phyloP scores from a whole-genome alignment of 148 eudicot genomes.

The Salicornia ramosissima region DNA sequence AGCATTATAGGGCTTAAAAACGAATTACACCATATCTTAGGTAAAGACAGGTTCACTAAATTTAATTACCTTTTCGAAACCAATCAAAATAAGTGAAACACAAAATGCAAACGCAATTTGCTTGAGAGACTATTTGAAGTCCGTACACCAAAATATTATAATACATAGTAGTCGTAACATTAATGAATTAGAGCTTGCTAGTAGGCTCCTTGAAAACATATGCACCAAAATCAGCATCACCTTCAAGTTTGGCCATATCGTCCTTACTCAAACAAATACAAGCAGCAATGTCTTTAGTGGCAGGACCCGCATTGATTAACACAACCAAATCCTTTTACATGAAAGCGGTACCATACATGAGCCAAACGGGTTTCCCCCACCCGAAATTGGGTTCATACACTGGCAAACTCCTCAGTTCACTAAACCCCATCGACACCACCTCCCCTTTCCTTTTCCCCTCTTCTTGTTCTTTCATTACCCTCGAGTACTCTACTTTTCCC shows the following conservation, averaged over 20 bases:
- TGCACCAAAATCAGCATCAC: neutral
- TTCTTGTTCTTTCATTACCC: neutral
- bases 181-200: no score
- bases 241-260: conserved; percentile 2
- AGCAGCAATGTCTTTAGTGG: neutral
- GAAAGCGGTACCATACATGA: conserved; percentile 11
- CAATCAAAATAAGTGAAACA: no score
- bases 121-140: no score
- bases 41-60: no score
- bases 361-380: conserved; percentile 31
- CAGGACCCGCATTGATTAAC: conserved; percentile 1
- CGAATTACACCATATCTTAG: no score
- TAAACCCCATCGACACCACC: conserved; percentile 9
- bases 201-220: neutral
- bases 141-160: no score
- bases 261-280: neutral
- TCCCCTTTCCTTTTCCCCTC: conserved; percentile 8
- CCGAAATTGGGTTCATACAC: conserved; percentile 31
- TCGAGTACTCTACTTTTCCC: conserved; percentile 6
- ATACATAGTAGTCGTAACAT: no score
- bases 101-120: no score
- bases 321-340: conserved; percentile 4
- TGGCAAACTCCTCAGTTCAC: conserved; percentile 20
- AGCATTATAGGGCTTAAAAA: no score
- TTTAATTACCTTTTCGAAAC: no score